Conservation (phyloP, 2,329 filamentous ascomycete species). For the Xylariomycetidae sp. region DNA sequence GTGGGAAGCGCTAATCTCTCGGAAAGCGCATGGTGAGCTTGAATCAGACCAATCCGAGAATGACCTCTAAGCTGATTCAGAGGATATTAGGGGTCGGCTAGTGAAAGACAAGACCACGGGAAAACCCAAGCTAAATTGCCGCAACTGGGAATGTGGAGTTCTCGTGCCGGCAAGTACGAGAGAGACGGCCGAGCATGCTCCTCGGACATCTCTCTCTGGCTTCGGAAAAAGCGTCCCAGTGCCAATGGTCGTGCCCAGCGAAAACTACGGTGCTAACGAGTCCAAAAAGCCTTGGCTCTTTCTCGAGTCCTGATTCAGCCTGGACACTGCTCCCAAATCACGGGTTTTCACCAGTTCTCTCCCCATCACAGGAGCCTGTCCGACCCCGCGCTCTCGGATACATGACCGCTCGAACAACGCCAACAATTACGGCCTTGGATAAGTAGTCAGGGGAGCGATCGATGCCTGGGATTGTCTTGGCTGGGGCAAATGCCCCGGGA, state of each 20-base stretch:
- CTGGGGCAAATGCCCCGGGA: too few relatives aligned
- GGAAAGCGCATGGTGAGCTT: constrained; percentile 78
- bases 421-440: too few relatives aligned
- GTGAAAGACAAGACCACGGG: constrained; percentile 63
- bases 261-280: constrained; percentile 21
- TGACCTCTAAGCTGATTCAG: constrained; percentile 7
- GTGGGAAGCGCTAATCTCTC: constrained; percentile 88
- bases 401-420: too few relatives aligned
- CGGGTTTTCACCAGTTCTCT: background rate
- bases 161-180: constrained; percentile 67
- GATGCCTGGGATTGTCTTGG: too few relatives aligned
- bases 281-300: constrained; percentile 26
- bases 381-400: too few relatives aligned
- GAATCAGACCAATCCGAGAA: too few relatives aligned
- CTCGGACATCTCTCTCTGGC: constrained; percentile 17
- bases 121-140: constrained; percentile 68
- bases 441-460: too few relatives aligned
- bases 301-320: constrained; percentile 17
- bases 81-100: constrained; percentile 61
- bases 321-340: background rate
- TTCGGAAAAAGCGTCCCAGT: constrained; percentile 36
- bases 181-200: too few relatives aligned
- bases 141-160: constrained; percentile 96
- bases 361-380: too few relatives aligned
- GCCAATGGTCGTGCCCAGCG: constrained; percentile 35